Conservation (phyloP, 2,329 filamentous ascomycete species). For the Penicillium hesseltinei region DNA sequence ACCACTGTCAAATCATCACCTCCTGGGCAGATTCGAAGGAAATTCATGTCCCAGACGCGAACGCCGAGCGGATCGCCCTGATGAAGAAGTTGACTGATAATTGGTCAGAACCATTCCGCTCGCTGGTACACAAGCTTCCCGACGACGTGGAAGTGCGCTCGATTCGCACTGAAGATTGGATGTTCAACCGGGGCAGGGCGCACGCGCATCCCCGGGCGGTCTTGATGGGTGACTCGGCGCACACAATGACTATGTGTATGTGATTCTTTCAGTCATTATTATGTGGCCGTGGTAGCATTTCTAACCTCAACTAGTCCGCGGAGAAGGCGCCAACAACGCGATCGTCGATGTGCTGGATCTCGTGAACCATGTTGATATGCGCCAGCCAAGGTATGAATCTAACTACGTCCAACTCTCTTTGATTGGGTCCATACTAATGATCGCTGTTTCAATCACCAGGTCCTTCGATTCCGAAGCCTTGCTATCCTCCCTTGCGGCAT, state of each 20-base stretch:
- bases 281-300: not conserved
- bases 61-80: constrained; percentile 41
- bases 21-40: constrained; percentile 49
- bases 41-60: constrained; percentile 44
- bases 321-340: constrained; percentile 59
- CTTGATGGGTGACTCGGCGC: constrained; percentile 56
- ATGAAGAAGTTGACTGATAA: constrained; percentile 46
- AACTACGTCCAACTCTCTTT: not conserved
- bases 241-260: constrained; percentile 62
- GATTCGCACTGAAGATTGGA: constrained; percentile 52
- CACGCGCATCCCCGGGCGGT: constrained; percentile 43
- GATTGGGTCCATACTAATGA: not conserved
- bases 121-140: constrained; percentile 44
- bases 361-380: constrained; percentile 31
- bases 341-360: constrained; percentile 54
- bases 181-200: constrained; percentile 36
- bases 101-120: constrained; percentile 53
- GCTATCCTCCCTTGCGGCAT: constrained; percentile 28
- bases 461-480: constrained; percentile 11
- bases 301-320: constrained; percentile 46
- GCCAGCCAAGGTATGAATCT: constrained; percentile 7
- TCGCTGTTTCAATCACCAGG: not conserved
- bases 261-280: not conserved
- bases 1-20: constrained; percentile 51
- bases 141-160: constrained; percentile 45